Conservation (phyloP, 139 green algal species). For the Tetratostichococcus sp. region DNA sequence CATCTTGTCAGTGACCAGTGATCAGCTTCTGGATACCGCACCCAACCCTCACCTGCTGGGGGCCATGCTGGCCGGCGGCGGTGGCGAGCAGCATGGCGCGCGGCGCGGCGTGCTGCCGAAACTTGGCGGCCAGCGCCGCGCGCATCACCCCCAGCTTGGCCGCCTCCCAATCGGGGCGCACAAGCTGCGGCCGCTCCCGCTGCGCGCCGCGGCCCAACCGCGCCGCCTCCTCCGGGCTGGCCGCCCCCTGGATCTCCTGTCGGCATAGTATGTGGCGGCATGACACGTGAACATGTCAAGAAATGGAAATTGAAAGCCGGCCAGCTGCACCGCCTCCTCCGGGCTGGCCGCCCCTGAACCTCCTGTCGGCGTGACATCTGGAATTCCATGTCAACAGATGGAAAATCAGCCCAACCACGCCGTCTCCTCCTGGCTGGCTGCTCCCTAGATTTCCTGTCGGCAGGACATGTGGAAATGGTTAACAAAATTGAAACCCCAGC, state of each 20-base stretch:
- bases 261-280: too few species aligned
- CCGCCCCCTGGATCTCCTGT: slow-evolving; percentile 60
- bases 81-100: slow-evolving; percentile 76
- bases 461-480: too few species aligned
- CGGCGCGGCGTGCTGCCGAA: slow-evolving; percentile 61
- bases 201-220: slow-evolving; percentile 65
- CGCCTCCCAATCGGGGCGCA: slow-evolving; percentile 75
- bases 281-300: too few species aligned
- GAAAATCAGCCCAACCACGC: slow-evolving; percentile 74
- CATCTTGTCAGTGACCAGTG: too few species aligned
- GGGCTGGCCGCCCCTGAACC: slow-evolving; percentile 69
- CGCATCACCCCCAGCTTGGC: slow-evolving; percentile 84
- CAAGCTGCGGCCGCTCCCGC: slow-evolving; percentile 59
- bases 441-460: too few species aligned
- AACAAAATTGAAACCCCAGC: too few species aligned
- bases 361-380: slow-evolving; percentile 16
- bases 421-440: slow-evolving; percentile 93
- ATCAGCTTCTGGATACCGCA: too few species aligned
- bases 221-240: slow-evolving; percentile 86
- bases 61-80: background rate
- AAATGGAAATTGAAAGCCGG: too few species aligned
- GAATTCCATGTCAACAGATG: too few species aligned
- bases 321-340: slow-evolving; percentile 86
- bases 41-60: background rate
- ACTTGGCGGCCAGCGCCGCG: slow-evolving; percentile 79